These are phyloP conservation scores for Periconia macrospinosa DNA, from an alignment of 2,329 filamentous ascomycete genomes.

Conservation along the genomic window DNA sequence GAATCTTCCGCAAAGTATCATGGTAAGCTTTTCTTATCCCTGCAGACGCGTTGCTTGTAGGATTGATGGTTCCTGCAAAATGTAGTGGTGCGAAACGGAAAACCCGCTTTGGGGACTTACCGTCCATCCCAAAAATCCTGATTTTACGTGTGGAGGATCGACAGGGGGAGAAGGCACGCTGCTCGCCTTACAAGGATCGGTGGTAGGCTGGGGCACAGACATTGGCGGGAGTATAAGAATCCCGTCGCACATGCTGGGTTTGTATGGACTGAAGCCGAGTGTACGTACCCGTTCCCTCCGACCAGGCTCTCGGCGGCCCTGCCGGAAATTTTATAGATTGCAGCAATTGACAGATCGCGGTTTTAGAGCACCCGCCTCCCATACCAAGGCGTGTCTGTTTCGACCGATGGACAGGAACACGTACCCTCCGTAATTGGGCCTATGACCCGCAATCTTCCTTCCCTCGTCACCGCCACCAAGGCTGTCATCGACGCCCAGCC, in stretches of 20 bases:
- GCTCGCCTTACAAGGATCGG: constrained; percentile 56
- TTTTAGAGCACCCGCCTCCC: constrained; percentile 59
- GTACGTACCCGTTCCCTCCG: constrained; percentile 16
- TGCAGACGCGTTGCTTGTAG: constrained; percentile 13
- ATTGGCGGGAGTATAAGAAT: constrained; percentile 61
- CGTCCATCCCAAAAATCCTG: constrained; percentile 59
- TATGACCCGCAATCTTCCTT: constrained; percentile 56
- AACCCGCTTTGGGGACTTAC: constrained; percentile 65
- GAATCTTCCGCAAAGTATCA: constrained; percentile 62
- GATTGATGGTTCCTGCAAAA: constrained; percentile 52
- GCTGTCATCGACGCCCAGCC: constrained; percentile 52
- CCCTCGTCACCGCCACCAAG: constrained; percentile 54
- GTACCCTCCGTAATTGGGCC: constrained; percentile 66
- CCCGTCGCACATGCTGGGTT: constrained; percentile 61
- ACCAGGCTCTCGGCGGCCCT: neutral
- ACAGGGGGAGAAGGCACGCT: constrained; percentile 63
- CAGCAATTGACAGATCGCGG: neutral
- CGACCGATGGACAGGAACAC: constrained; percentile 66
- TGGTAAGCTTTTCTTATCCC: constrained; percentile 41
- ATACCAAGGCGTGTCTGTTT: constrained; percentile 61
- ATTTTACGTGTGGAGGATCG: constrained; percentile 58
- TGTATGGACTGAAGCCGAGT: constrained; percentile 59
- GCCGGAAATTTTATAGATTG: too few relatives aligned
- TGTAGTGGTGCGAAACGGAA: constrained; percentile 61
- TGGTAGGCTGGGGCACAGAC: constrained; percentile 62